Conservation (phyloP, 495 filamentous ascomycete species). For the Aspergillus heteromorphus region DNA sequence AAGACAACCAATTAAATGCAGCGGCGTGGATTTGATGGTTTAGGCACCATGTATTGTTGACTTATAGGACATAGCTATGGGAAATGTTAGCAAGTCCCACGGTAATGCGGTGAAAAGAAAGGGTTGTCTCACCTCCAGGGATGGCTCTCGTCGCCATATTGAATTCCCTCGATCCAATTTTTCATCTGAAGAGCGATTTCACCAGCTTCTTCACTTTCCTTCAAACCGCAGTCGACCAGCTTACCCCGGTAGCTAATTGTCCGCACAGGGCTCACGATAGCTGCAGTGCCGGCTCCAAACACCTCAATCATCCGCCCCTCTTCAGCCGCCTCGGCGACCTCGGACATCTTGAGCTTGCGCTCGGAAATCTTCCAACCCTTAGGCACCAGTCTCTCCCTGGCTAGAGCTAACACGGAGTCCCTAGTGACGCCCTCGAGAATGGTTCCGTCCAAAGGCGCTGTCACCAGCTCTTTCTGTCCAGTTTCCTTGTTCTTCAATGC, state of each 20-base stretch:
- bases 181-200: constrained; percentile 81
- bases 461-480: constrained; percentile 84
- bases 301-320: constrained; percentile 88
- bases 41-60: neutral
- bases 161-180: constrained; percentile 90
- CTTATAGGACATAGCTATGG: constrained; percentile 27
- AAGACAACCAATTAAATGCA: neutral
- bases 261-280: constrained; percentile 66
- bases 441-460: constrained; percentile 92
- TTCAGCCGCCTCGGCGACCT: constrained; percentile 68
- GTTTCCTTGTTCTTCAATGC: constrained; percentile 74
- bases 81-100: constrained; percentile 15
- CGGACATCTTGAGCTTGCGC: constrained; percentile 82
- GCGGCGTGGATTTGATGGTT: neutral
- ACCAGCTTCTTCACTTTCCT: constrained; percentile 75
- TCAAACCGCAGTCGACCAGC: constrained; percentile 71
- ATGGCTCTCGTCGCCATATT: constrained; percentile 90
- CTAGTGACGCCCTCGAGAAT: constrained; percentile 92
- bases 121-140: constrained; percentile 62
- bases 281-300: constrained; percentile 91
- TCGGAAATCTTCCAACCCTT: constrained; percentile 86
- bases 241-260: constrained; percentile 79
- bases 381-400: constrained; percentile 72
- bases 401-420: constrained; percentile 78
- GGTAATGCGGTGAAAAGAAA: neutral